A percentile compares a stretch with the other conserved stretches of the same genome.
Conservation (phyloP, 805 yeast species). For the Metschnikowia matae region DNA sequence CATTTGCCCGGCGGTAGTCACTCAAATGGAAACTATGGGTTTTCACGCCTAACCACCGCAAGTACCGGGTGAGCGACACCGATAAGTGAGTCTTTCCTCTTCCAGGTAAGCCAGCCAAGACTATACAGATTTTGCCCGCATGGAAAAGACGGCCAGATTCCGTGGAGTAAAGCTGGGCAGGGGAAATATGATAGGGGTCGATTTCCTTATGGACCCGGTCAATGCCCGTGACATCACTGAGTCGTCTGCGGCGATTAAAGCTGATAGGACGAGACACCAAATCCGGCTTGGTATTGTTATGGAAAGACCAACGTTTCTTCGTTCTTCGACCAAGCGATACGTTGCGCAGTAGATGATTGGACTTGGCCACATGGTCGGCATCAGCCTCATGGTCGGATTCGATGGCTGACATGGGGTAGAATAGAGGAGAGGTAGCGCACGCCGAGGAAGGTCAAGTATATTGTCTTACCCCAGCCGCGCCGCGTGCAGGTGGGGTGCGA, state of each 20-base stretch:
- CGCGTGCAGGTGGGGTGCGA: background rate
- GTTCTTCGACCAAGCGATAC: slow-evolving; percentile 32
- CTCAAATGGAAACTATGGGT: slow-evolving; percentile 76
- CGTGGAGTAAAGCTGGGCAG: slow-evolving; percentile 91
- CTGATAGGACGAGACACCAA: slow-evolving; percentile 32
- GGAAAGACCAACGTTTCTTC: slow-evolving; percentile 42
- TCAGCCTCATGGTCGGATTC: slow-evolving; percentile 29
- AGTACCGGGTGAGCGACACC: slow-evolving; percentile 84
- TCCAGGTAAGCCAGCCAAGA: slow-evolving; percentile 90
- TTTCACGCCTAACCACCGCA: slow-evolving; percentile 95
- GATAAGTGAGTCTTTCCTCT: slow-evolving; percentile 93
- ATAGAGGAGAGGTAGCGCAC: background rate
- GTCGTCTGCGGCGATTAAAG: slow-evolving; percentile 27
- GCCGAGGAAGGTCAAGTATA: background rate
- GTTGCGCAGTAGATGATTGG: slow-evolving; percentile 28
- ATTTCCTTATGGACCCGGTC: slow-evolving; percentile 65
- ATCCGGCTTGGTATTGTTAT: slow-evolving; percentile 34
- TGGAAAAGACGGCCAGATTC: slow-evolving; percentile 91
- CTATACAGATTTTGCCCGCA: slow-evolving; percentile 89
- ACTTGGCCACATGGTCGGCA: slow-evolving; percentile 31
- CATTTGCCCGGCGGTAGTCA: slow-evolving; percentile 68
- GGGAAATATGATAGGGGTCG: slow-evolving; percentile 65
- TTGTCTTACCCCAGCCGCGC: slow-evolving; percentile 6
- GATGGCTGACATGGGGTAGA: slow-evolving; percentile 24
- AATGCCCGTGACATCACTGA: slow-evolving; percentile 38